Conservation (phyloP, 345 rosid genomes). For the Syzygium oleosum region DNA sequence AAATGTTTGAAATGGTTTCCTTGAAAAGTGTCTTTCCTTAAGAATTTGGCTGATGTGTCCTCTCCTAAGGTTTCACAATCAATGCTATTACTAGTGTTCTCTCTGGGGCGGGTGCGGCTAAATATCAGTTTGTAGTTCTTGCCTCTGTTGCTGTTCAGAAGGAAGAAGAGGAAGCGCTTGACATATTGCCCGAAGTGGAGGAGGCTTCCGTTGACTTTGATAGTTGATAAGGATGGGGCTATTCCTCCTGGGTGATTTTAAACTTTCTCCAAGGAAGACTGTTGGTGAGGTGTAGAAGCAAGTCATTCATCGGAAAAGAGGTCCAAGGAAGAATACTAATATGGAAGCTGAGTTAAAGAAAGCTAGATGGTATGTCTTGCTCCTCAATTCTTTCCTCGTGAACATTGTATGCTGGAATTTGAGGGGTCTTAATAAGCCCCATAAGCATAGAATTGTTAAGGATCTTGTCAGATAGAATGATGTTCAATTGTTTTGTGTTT, state of each 20-base stretch:
- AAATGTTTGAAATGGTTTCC: not conserved
- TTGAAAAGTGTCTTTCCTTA: not conserved
- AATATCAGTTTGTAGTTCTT: not conserved
- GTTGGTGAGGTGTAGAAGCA: no score
- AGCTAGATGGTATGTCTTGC: not conserved
- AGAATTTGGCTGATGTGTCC: not conserved
- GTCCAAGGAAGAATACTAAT: not conserved
- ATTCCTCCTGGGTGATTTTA: not conserved
- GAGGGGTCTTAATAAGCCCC: not conserved
- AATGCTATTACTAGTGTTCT: not conserved
- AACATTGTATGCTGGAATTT: not conserved
- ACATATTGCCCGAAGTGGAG: not conserved
- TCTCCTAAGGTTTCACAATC: not conserved
- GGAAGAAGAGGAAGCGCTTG: not conserved
- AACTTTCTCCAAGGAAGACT: not conserved
- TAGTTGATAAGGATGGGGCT: not conserved
- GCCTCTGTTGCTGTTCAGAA: not conserved
- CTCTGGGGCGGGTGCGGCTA: not conserved
- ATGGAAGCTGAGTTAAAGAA: not conserved
- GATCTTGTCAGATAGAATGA: not conserved
- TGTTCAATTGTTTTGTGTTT: not conserved
- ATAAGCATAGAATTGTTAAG: not conserved
- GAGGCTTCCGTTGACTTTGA: not conserved
- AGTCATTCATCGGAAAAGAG: no score
- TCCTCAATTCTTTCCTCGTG: not conserved